Conservation (phyloP, 2,329 filamentous ascomycete genomes). For the Nigrospora oryzae region DNA sequence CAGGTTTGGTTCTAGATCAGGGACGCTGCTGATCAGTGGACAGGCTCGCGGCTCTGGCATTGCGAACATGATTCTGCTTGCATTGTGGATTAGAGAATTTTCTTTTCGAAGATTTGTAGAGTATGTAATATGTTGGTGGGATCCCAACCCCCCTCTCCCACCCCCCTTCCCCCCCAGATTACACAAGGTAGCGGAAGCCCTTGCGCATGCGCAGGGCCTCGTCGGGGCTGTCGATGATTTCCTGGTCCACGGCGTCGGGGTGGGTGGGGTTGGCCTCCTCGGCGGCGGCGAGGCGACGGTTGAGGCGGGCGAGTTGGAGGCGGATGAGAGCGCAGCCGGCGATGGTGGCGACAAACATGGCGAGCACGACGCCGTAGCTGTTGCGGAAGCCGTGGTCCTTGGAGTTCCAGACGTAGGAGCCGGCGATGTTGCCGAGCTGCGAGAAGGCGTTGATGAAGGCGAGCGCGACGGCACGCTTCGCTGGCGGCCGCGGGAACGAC, state of each 20-base stretch:
- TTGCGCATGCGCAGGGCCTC: constrained; percentile 35
- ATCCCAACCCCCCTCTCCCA: no score
- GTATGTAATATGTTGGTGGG: no score
- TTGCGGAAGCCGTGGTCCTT: constrained; percentile 51
- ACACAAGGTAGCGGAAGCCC: constrained; percentile 39
- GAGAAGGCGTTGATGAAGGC: constrained; percentile 52
- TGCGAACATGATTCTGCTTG: no score
- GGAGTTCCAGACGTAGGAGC: constrained; percentile 55
- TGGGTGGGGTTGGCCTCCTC: constrained; percentile 33
- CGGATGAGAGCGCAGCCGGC: constrained; percentile 41
- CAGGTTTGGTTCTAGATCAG: no score
- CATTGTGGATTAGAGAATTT: no score
- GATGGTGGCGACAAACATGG: constrained; percentile 55
- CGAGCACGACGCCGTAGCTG: constrained; percentile 56
- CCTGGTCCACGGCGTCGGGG: constrained; percentile 22
- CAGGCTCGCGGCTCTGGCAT: no score
- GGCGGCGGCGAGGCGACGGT: constrained; percentile 36
- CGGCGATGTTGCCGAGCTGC: constrained; percentile 50
- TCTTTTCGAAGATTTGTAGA: no score
- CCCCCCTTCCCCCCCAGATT: constrained; percentile 2
- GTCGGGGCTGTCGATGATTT: constrained; percentile 30
- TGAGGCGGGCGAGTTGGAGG: constrained; percentile 34
- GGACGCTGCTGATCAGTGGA: no score
- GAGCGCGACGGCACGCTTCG: constrained; percentile 53
- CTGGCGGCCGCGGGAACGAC: constrained; percentile 48